Base-by-base conservation (phyloP, 2,329 filamentous ascomycete genomes). In the Trichoderma sp. region DNA sequence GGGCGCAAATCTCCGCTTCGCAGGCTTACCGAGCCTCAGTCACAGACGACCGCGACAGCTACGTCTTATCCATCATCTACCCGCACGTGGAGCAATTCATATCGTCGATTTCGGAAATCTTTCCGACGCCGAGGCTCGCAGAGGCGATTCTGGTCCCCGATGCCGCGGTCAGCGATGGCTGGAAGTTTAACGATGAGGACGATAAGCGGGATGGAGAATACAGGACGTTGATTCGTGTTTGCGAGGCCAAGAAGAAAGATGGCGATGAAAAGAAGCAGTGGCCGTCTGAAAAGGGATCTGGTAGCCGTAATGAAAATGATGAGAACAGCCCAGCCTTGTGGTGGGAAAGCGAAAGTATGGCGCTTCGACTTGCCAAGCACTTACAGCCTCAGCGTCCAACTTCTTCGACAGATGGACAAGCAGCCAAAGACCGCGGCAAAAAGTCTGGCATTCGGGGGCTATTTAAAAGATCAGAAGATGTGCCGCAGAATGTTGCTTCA, bases 271-370 rank as follows among this genome's bases (percentile, higher is more conserved):
- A 49, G n/a, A 24, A 24, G 4, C 47, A 49, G 27, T 53, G 29
- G 19, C 49, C 6, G 33, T 35, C 43, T 5, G 29, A 19, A 13
- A 37, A 37, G 5, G 33, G 14, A 37, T 21, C 19, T 8, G 31
- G 16, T n/a, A 29, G 24, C 27, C 19, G 29, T 57, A 21, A 21
- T n/a, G 29, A n/a, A 24, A 49, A 3, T 7, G n/a, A 21, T 24
- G 29, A 62, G 21, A 13, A 3, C 43, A 70, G 0, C 4, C 66
- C 2, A 21, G 66, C 29, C 3, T 78, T 81, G 68, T 87, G 84
- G 84, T 87, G 83, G 81, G 72, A 71, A 1, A 83, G 87, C 58
- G 83, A 83, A 68, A 75, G 74, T 2, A 80, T 84, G 80, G 84
- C 85, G 0, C 71, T 70, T 8, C 81, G 85, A 0, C 74, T 87